These are phyloP conservation scores for Diutina ranongensis DNA, from an alignment of 1,139 yeast species.

Conservation along the genomic window DNA sequence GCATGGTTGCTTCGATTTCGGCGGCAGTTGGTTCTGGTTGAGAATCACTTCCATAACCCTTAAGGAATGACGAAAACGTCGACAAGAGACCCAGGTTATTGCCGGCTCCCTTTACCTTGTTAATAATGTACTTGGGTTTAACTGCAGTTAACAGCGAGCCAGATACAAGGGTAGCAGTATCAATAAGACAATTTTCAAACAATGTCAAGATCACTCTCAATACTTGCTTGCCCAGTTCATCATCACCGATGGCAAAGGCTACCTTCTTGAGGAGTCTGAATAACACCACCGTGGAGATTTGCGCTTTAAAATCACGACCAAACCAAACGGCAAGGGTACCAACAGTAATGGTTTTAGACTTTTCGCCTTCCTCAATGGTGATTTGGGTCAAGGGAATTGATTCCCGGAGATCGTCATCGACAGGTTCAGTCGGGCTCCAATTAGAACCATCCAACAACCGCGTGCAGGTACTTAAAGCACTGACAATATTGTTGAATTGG, in stretches of 20 bases:
- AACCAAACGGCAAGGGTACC: slow-evolving; percentile 74
- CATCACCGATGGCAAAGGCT: slow-evolving; percentile 14
- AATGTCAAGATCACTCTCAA: slow-evolving; percentile 51
- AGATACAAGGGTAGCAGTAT: slow-evolving; percentile 49
- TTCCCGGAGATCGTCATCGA: slow-evolving; percentile 26
- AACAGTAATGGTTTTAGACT: slow-evolving; percentile 44
- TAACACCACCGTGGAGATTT: slow-evolving; percentile 73
- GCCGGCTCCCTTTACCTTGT: slow-evolving; percentile 32
- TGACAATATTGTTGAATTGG: slow-evolving; percentile 55
- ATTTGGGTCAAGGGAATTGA: slow-evolving; percentile 38
- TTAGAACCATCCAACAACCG: slow-evolving; percentile 26
- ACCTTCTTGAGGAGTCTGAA: slow-evolving; percentile 65
- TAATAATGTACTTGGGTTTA: slow-evolving; percentile 52
- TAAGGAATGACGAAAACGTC: slow-evolving; percentile 82
- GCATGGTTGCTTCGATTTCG: slow-evolving; percentile 76
- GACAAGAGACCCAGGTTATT: slow-evolving; percentile 50
- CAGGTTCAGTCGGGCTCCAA: slow-evolving; percentile 8
- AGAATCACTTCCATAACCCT: slow-evolving; percentile 77
- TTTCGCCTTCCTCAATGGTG: slow-evolving; percentile 37
- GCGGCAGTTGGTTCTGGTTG: slow-evolving; percentile 80
- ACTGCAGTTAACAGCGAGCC: slow-evolving; percentile 47
- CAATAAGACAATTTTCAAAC: slow-evolving; percentile 61
- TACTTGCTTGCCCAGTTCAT: slow-evolving; percentile 23
- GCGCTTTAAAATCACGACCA: slow-evolving; percentile 89
- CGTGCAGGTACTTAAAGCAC: slow-evolving; percentile 53